Percentiles rank a stretch among this genome's conserved stretches.
Evolutionary conservation across 1,139 yeast genomes (phyloP).

Genomic region (Taphrina wiesneri): DNA sequence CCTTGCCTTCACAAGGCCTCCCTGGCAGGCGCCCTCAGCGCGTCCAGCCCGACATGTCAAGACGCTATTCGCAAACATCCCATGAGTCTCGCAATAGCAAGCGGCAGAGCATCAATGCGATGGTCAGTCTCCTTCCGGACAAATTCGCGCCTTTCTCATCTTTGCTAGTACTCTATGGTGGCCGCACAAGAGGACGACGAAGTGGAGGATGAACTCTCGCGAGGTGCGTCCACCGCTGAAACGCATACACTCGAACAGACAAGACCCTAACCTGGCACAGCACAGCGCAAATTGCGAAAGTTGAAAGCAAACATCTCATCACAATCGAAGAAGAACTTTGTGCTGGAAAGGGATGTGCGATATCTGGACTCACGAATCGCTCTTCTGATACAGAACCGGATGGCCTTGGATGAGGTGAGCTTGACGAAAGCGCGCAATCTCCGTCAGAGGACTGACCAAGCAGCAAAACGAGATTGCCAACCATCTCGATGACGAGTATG

Average conservation of each 20-base stretch:
- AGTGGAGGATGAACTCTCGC: constrained; percentile 48
- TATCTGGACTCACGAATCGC: constrained; percentile 50
- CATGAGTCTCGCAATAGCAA: constrained; percentile 27
- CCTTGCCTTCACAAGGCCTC: background rate
- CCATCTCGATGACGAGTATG: constrained; percentile 43
- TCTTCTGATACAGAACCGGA: constrained; percentile 49
- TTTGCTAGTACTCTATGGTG: constrained; percentile 36
- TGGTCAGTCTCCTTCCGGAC: constrained; percentile 8
- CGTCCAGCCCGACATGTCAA: constrained; percentile 1
- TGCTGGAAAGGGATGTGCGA: constrained; percentile 49
- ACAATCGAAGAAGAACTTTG: constrained; percentile 48
- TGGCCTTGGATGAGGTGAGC: constrained; percentile 47
- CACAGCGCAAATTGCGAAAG: constrained; percentile 46
- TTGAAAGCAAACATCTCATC: constrained; percentile 48
- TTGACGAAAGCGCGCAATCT: background rate
- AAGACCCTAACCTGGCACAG: constrained; percentile 30
- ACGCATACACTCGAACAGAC: background rate
- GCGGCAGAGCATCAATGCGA: constrained; percentile 32
- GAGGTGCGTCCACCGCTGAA: constrained; percentile 23
- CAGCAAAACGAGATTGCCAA: constrained; percentile 47
- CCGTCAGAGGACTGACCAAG: background rate
- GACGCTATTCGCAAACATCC: constrained; percentile 12
- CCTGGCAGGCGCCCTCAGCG: constrained; percentile 9
- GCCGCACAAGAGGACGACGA: constrained; percentile 48
- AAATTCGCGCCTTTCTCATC: background rate